These are phyloP conservation scores for Microcyclosporella mali DNA, from an alignment of 2,329 filamentous ascomycete species.

Conservation along the genomic window DNA sequence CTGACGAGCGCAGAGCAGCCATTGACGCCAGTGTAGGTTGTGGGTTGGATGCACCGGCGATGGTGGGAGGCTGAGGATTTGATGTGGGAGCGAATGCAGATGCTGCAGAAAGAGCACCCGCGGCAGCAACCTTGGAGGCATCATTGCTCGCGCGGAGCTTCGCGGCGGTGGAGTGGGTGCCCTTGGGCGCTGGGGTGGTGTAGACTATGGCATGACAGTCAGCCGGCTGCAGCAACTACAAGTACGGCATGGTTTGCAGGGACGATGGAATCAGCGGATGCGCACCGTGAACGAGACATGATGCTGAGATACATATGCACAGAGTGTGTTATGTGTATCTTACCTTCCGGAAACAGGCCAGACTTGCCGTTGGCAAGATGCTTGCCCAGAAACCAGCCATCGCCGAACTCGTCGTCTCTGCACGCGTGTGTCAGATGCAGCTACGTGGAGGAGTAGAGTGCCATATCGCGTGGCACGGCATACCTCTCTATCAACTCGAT, in stretches of 20 bases:
- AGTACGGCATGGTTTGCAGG: too few species aligned
- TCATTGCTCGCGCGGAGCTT: conserved; percentile 13
- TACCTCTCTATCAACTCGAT: conserved; percentile 71
- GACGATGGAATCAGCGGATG: too few species aligned
- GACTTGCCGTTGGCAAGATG: conserved; percentile 67
- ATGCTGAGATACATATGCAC: too few species aligned
- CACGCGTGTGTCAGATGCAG: neutral
- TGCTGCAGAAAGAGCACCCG: conserved; percentile 12
- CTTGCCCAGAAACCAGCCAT: conserved; percentile 67
- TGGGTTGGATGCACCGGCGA: conserved; percentile 4
- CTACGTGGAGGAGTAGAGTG: too few species aligned
- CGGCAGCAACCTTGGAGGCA: conserved; percentile 12
- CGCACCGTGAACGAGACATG: too few species aligned
- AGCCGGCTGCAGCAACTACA: neutral
- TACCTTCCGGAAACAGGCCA: conserved; percentile 79
- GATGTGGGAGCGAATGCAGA: conserved; percentile 7
- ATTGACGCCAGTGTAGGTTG: conserved; percentile 15
- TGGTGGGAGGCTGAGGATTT: conserved; percentile 8
- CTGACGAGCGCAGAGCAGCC: conserved; percentile 18
- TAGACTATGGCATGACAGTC: conserved; percentile 29
- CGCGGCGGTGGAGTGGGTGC: conserved; percentile 23
- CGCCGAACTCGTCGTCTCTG: conserved; percentile 74
- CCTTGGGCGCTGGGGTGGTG: conserved; percentile 34
- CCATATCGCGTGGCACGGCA: conserved; percentile 1
- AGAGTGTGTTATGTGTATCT: too few species aligned